Percentiles rank a stretch among this genome's conserved stretches.
phyloP scores from a whole-genome alignment of 2,329 filamentous ascomycete genomes.

The Ophiocordyceps unilateralis region DNA sequence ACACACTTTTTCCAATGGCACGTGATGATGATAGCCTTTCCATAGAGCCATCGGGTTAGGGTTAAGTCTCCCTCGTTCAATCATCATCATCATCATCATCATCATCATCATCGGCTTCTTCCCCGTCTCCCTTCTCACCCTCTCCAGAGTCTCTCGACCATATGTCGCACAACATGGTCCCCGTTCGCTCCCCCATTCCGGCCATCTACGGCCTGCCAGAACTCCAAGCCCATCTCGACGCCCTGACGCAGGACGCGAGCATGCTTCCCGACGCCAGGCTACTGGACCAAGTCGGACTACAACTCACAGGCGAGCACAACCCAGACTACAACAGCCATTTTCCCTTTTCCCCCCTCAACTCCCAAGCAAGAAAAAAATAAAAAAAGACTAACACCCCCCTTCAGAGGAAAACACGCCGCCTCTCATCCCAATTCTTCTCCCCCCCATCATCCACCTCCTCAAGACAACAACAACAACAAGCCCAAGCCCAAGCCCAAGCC shows the following conservation, averaged over 20 bases:
- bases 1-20: too few relatives aligned
- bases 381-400: neutral
- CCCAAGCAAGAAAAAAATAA: neutral
- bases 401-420: constrained; percentile 33
- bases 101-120: too few relatives aligned
- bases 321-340: neutral
- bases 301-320: constrained; percentile 29
- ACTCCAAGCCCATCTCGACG: constrained; percentile 34
- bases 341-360: neutral
- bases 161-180: constrained; percentile 12
- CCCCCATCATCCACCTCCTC: constrained; percentile 34
- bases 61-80: too few relatives aligned
- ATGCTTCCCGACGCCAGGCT: constrained; percentile 28
- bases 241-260: constrained; percentile 25
- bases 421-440: constrained; percentile 34
- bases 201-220: constrained; percentile 34
- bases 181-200: constrained; percentile 19
- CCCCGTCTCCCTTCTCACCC: too few relatives aligned
- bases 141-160: too few relatives aligned
- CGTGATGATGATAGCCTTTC: too few relatives aligned
- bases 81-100: too few relatives aligned
- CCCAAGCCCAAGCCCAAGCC: too few relatives aligned
- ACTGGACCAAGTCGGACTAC: constrained; percentile 41
- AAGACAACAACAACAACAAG: constrained; percentile 27
- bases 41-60: too few relatives aligned